Evolutionary conservation across 345 rosid species (phyloP).

Genomic region (Arabidopsis thaliana): TAIR10.1 NC_003076.8:6273501-6274000

Average conservation of each 20-base stretch:
- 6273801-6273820: too few relatives aligned
- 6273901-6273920: conserved; percentile 75
- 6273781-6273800: neutral
- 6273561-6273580: conserved; percentile 88
- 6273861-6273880: conserved; percentile 87
- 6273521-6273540: neutral
- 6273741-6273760: conserved; percentile 75
- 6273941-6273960: conserved; percentile 73
- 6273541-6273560: conserved; percentile 58
- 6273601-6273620: conserved; percentile 90
- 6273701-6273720: conserved; percentile 59
- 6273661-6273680: conserved; percentile 85
- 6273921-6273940: conserved; percentile 69
- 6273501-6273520: conserved; percentile 5
- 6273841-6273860: conserved; percentile 14
- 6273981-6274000: conserved; percentile 72
- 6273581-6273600: conserved; percentile 87
- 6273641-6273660: conserved; percentile 94
- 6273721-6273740: conserved; percentile 74
- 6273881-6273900: conserved; percentile 79
- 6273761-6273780: conserved; percentile 33
- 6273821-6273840: neutral
- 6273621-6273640: conserved; percentile 94
- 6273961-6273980: conserved; percentile 75
- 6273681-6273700: conserved; percentile 55